Conservation (phyloP, 192 early-diverging fungal genomes). For the Funneliformis mosseae region DNA sequence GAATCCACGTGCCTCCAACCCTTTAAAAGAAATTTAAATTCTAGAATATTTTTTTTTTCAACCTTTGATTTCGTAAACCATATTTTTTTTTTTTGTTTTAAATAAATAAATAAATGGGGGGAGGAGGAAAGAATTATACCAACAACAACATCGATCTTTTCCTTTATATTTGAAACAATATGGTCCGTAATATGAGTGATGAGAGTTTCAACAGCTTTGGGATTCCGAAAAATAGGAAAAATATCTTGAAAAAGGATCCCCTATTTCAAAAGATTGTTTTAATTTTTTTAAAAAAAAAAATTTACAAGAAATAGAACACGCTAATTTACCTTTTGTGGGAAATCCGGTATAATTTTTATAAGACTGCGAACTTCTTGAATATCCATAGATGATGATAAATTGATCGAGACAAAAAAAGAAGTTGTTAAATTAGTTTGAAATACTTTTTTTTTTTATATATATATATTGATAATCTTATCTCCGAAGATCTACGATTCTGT, state of each 20-base stretch:
- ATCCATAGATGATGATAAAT: background rate
- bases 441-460: no score
- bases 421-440: background rate
- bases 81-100: background rate
- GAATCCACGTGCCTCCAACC: conserved; percentile 97
- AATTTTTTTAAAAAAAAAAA: background rate
- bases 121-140: conserved; percentile 51
- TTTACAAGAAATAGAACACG: background rate
- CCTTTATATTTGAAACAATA: conserved; percentile 58
- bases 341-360: conserved; percentile 68
- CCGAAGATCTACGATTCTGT: background rate
- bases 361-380: conserved; percentile 51
- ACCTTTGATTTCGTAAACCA: background rate
- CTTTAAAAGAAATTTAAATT: conserved; percentile 33
- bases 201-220: conserved; percentile 87
- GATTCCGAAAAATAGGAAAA: conserved; percentile 95
- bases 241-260: conserved; percentile 98
- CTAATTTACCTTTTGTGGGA: conserved; percentile 68
- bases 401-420: no score
- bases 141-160: conserved; percentile 87
- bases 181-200: conserved; percentile 87
- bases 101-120: background rate
- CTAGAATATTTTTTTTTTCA: no score
- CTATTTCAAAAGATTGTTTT: conserved; percentile 48
- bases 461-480: no score